Conservation (phyloP, 768 basidiomycete genomes). For the Pleurotus platypus region DNA sequence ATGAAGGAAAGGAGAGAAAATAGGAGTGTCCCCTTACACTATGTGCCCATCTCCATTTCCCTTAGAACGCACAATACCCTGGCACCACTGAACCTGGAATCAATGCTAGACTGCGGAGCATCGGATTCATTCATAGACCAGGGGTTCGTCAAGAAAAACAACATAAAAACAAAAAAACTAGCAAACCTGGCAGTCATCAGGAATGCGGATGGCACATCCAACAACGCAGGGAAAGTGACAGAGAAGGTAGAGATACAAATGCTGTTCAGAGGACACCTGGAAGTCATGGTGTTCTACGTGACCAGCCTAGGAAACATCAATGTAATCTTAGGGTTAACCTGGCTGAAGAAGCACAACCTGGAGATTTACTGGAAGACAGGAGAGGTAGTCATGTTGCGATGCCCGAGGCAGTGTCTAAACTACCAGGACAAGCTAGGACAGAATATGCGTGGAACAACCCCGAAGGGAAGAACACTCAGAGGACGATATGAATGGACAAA, state of each 20-base stretch:
- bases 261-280: conserved; percentile 14
- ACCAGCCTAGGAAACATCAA: conserved; percentile 15
- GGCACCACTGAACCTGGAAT: not conserved
- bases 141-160: not conserved
- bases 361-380: conserved; percentile 18
- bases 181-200: not conserved
- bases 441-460: too few species aligned
- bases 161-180: not conserved
- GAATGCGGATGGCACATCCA: conserved; percentile 16
- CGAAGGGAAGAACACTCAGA: too few species aligned
- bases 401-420: conserved; percentile 2
- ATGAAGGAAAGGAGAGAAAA: too few species aligned
- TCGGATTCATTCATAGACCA: not conserved
- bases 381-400: conserved; percentile 16
- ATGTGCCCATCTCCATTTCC: not conserved
- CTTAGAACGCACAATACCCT: not conserved
- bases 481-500: too few species aligned
- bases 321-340: conserved; percentile 20
- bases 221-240: conserved; percentile 17
- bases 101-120: not conserved
- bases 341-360: conserved; percentile 23
- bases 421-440: too few species aligned
- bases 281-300: conserved; percentile 16
- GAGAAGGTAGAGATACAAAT: conserved; percentile 16
- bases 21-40: not conserved